A percentile compares a stretch with the other conserved stretches of the same genome.
Conservation (phyloP, 2,329 filamentous ascomycete species). For the Ophiostoma piceae region DNA sequence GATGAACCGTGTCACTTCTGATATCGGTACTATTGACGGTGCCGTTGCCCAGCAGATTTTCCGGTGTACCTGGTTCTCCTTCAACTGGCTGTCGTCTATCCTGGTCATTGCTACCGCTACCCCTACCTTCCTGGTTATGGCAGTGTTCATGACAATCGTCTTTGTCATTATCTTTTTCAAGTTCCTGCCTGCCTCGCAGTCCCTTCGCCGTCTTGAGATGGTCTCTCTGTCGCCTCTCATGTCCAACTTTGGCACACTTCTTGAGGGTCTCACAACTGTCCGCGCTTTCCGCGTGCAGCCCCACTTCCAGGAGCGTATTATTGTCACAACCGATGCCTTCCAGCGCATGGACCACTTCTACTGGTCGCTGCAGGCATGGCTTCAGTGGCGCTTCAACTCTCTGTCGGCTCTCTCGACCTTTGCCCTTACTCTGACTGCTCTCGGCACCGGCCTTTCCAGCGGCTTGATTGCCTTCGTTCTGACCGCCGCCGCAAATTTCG, state of each 20-base stretch:
- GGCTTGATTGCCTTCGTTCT: constrained; percentile 81
- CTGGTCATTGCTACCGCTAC: constrained; percentile 75
- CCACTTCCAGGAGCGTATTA: constrained; percentile 74
- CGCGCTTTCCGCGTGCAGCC: constrained; percentile 73
- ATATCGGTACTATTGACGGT: constrained; percentile 84
- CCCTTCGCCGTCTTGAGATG: constrained; percentile 78
- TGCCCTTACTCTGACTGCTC: constrained; percentile 64
- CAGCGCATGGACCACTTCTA: constrained; percentile 97
- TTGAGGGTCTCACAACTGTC: constrained; percentile 81
- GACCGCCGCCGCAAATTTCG: constrained; percentile 64
- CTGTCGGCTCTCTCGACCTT: constrained; percentile 71
- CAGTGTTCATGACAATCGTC: constrained; percentile 57
- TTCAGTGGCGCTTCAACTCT: constrained; percentile 71
- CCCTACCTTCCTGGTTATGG: constrained; percentile 68
- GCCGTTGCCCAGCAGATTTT: constrained; percentile 73
- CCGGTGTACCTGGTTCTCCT: constrained; percentile 61
- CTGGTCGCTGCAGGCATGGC: constrained; percentile 82
- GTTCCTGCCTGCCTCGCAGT: constrained; percentile 80
- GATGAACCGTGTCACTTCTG: constrained; percentile 87
- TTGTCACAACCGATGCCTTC: constrained; percentile 77
- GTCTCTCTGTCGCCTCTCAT: constrained; percentile 82
- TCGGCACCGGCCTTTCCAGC: constrained; percentile 68
- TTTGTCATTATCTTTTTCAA: constrained; percentile 70
- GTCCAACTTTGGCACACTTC: constrained; percentile 83
- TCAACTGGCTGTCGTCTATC: constrained; percentile 68